Base-by-base conservation (phyloP, 768 basidiomycete genomes). In the Rubroboletus satanas region DNA sequence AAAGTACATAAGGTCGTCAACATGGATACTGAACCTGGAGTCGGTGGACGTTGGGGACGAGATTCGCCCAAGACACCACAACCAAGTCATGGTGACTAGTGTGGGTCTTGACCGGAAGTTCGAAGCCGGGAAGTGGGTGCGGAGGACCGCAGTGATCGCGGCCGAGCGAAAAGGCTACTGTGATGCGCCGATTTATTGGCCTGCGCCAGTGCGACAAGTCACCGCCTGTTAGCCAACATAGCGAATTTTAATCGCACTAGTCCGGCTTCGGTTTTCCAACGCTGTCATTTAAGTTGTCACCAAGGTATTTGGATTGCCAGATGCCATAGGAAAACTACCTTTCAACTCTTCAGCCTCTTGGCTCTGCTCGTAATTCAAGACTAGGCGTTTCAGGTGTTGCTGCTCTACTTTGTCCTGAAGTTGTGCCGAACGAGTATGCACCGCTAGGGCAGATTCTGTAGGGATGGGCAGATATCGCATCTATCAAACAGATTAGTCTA, bases 321-420 rank as follows among this genome's bases (percentile, higher is more conserved):
- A 32, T 31, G 28, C 4, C 9, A 43, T 59, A 39, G 51, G 17
- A 31, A 39, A 31, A 28, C 1, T 53, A 87, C 89, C 88, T 81
- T 83, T 89, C 62, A 88, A 64, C 64, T 90, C 89, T 67, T 91
- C 89, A 4, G 81, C 87, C 72, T 92, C 91, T 70, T 93, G 92
- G 33, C 87, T 87, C 63, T 93, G 91, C 66, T 93, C 92, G 59
- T 93, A 94, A 67, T 93, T 82, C 49, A 96, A 80, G 4, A 97
- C 97, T 18, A 98, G 80, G n/a, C 87, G 84, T 75, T 99, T 99
- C 61, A 99, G 75, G 57, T 98, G 92, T 70, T 98, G 93, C 62
- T 98, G 96, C 67, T 99, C 97, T 7, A 91, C 93, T 72, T 88
- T 91, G 72, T 95, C 93, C 68, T 94, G 93, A 58, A 91, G 75